Evolutionary conservation across 768 basidiomycete species (phyloP).

Genomic region (Rhizopogon rudus): DNA sequence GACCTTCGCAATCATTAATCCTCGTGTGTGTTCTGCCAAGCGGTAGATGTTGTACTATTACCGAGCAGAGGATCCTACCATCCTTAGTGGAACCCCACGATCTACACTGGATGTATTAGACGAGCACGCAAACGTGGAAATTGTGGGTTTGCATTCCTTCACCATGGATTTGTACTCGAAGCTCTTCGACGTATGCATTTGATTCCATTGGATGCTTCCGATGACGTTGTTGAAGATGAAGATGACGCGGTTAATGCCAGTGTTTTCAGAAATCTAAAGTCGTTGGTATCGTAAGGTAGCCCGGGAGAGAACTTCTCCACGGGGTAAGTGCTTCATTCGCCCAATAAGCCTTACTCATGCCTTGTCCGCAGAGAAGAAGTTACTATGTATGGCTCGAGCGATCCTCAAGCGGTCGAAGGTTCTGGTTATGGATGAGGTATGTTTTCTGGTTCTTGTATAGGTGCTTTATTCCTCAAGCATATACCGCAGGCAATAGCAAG

Average conservation of each 20-base stretch:
- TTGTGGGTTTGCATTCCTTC: conserved; percentile 42
- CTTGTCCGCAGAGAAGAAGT: conserved; percentile 57
- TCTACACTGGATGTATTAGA: conserved; percentile 82
- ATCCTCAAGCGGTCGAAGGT: too few relatives aligned
- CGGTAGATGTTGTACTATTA: neutral
- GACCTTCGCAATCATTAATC: conserved; percentile 79
- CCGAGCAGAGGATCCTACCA: conserved; percentile 76
- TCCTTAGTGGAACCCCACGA: conserved; percentile 77
- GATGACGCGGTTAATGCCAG: conserved; percentile 57
- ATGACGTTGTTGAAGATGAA: conserved; percentile 34
- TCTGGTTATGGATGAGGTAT: conserved; percentile 86
- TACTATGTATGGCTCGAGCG: conserved; percentile 86
- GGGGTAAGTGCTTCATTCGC: conserved; percentile 40
- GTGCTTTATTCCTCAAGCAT: conserved; percentile 3
- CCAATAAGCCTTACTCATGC: conserved; percentile 10
- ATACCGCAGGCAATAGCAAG: conserved; percentile 59
- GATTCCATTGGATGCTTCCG: conserved; percentile 53
- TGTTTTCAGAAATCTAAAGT: conserved; percentile 73
- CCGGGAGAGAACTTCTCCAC: conserved; percentile 84
- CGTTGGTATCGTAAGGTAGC: conserved; percentile 63
- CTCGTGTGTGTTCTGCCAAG: conserved; percentile 39
- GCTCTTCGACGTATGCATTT: conserved; percentile 81
- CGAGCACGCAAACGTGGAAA: conserved; percentile 80
- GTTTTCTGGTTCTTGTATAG: conserved; percentile 9
- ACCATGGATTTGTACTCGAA: conserved; percentile 28